Evolutionary conservation across 306 rosid species (phyloP), one percentile per base, ranked within the genome.

Genomic region (Malus orientalis): DNA sequence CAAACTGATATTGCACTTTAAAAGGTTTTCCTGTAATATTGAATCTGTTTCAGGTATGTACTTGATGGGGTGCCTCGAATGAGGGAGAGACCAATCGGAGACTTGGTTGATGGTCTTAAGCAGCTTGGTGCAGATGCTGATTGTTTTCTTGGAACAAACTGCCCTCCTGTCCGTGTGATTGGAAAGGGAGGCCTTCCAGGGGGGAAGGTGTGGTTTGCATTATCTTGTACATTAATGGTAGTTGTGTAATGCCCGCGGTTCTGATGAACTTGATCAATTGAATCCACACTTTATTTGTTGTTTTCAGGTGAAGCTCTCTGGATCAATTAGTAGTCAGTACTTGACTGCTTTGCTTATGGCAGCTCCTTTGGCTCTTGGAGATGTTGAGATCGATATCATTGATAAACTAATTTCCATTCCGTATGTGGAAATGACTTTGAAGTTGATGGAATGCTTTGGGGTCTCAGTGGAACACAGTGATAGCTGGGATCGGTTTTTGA

Each of bases 141-240:
- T 76, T 96, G 99, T 81, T 86, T 58, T 75, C 99, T 88, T 15
- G 99, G 99, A 82, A 96, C 99, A 70, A 86, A 91, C 64, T 96
- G 99, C 79, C 99, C 99, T 30, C 99, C 99, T 57, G 98, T 96
- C 64, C 94, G 93, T 58, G 87, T 96, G 19, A 72, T 86, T 86
- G 99, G 97, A 74, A 96, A 91, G 74, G 98, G 97, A 64, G 99
- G 99, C 42, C 98, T 96, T 85, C 99, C 99, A 1, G 99, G 99
- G 47, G 99, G 99, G 32, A 96, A 93, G 90, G 99, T 96, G 74
- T 64, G 82, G 75, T 79, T 71, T 81, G 55, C 78, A 53, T 70
- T 71, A 66, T 62, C 58, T 67, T 33, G 45, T 32, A 29, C 11
- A 5, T 66, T 61, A 38, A 27, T 64, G 29, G 54, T 20, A 55